Percentiles rank a stretch among this genome's conserved stretches.
Conservation (phyloP, 495 filamentous ascomycete species). For the Penicillium turbatum region DNA sequence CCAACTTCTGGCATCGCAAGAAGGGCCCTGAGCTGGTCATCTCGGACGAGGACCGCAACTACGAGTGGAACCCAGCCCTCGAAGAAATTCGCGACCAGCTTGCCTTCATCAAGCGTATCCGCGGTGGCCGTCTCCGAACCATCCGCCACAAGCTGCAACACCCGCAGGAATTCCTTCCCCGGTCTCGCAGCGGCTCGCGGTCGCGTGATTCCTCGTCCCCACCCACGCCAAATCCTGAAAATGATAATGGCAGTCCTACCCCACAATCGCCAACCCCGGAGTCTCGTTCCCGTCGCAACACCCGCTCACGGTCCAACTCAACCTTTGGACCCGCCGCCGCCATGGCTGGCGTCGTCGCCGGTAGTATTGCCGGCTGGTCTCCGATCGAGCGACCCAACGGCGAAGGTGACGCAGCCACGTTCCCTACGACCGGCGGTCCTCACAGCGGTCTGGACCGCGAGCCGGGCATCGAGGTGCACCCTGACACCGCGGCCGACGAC, state of each 20-base stretch:
- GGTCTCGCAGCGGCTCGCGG: slow-evolving; percentile 68
- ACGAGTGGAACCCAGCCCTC: slow-evolving; percentile 57
- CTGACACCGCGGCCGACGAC: slow-evolving; percentile 53
- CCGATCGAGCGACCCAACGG: slow-evolving; percentile 62
- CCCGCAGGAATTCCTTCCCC: slow-evolving; percentile 68
- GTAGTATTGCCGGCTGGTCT: slow-evolving; percentile 84
- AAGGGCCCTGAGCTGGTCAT: slow-evolving; percentile 51
- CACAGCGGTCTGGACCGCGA: slow-evolving; percentile 47
- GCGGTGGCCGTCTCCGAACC: slow-evolving; percentile 81
- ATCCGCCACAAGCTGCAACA: slow-evolving; percentile 81
- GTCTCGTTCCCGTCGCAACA: slow-evolving; percentile 63
- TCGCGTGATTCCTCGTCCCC: slow-evolving; percentile 72
- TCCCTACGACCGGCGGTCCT: slow-evolving; percentile 34
- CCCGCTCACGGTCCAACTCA: slow-evolving; percentile 82
- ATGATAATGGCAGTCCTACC: slow-evolving; percentile 34
- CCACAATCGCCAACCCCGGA: slow-evolving; percentile 64
- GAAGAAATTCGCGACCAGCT: slow-evolving; percentile 76
- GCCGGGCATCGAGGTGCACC: slow-evolving; percentile 55
- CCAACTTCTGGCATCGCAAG: slow-evolving; percentile 45
- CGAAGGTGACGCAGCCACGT: slow-evolving; percentile 49
- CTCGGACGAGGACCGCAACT: slow-evolving; percentile 71
- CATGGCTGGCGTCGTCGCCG: slow-evolving; percentile 81
- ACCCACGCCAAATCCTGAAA: slow-evolving; percentile 58
- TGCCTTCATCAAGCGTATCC: slow-evolving; percentile 65
- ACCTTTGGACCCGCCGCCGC: slow-evolving; percentile 78